Evolutionary conservation across 192 early-diverging fungal species (phyloP).

Genomic region (Backusella macrospora): DNA sequence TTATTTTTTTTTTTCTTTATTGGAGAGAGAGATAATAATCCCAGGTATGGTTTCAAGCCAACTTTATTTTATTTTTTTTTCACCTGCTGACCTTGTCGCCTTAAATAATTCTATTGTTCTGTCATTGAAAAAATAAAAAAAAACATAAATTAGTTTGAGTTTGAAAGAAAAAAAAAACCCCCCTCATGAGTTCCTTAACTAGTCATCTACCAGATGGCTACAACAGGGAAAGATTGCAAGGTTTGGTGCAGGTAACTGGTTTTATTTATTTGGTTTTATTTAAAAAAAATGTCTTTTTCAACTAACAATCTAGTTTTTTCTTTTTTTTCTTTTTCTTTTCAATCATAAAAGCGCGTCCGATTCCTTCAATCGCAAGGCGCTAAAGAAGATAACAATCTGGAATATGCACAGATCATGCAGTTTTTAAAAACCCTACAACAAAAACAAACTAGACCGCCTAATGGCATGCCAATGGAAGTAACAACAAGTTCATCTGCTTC

Average conservation of each 20-base stretch:
- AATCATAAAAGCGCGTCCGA: slow-evolving; percentile 2
- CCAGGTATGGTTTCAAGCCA: slow-evolving; percentile 4
- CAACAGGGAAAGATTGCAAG: slow-evolving; percentile 34
- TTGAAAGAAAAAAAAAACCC: slow-evolving; percentile 15
- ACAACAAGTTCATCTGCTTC: slow-evolving; percentile 39
- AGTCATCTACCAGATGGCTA: slow-evolving; percentile 15
- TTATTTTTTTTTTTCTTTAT: neutral
- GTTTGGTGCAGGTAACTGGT: slow-evolving; percentile 27
- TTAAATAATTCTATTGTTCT: slow-evolving; percentile 12
- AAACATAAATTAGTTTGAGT: neutral
- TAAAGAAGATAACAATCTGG: slow-evolving; percentile 76
- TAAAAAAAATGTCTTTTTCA: neutral
- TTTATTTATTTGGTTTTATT: neutral
- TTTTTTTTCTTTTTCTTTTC: too few species aligned
- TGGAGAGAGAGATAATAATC: neutral
- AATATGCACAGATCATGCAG: slow-evolving; percentile 70
- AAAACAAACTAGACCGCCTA: slow-evolving; percentile 26
- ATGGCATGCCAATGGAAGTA: slow-evolving; percentile 29
- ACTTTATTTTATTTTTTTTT: neutral
- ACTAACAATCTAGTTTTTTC: neutral
- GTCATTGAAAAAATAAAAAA: neutral
- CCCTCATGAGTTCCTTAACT: slow-evolving; percentile 11
- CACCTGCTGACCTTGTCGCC: neutral
- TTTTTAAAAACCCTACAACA: slow-evolving; percentile 53
- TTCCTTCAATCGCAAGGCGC: slow-evolving; percentile 65